Evolutionary conservation across 352 stramenopile species (phyloP), one percentile per base, ranked within the genome.

Genomic region (Globisporangium apiculatum): DNA sequence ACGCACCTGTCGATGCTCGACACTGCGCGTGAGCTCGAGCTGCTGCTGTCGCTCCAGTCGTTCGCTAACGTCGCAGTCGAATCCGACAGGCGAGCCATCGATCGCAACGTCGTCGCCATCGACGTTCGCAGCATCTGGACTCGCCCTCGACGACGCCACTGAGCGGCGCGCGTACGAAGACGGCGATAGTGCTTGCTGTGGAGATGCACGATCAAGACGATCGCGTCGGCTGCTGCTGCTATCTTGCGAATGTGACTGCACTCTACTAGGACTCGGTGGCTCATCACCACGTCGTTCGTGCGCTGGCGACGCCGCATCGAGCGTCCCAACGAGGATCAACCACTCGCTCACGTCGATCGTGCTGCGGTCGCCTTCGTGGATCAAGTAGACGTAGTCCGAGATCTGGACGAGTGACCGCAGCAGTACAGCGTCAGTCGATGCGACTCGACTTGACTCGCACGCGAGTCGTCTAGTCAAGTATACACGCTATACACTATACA

Each of bases 381-480:
- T 86, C 35, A 90, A 55, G 31, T 87, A 89, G 1, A 89, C 67
- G 14, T 89, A 89, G 64, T 89, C 79, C 37, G 76, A 75, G 4
- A 89, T 79, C 79, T 89, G 61, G 4, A 46, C 35, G 11, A 52
- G n/a, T 37, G 11, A 12, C 47, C 9, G 11, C 12, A 51, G 48
- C 7, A 55, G 37, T 31, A 18, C 40, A 6, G 35, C 2, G 42
- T 4, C 15, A 37, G 17, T 31, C 24, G 24, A 31, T 31, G 24
- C 24, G 24, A 31, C 24, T 31, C 24, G 24, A 31, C 24, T 31
- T 31, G 24, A 31, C 24, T 31, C 24, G 1, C 24, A 31, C 3
- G 24, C 24, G 24, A 31, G 24, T 31, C 24, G 24, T 31, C 24
- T 31, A 31, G 24, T 3, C 24, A 31, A 31, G 24, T 31, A 31